Percentiles rank a stretch among this genome's conserved stretches.
These are phyloP conservation scores for Bolboschoenus planiculmis DNA, from an alignment of 176 grass and related monocot genomes.

Conservation along the genomic window DNA sequence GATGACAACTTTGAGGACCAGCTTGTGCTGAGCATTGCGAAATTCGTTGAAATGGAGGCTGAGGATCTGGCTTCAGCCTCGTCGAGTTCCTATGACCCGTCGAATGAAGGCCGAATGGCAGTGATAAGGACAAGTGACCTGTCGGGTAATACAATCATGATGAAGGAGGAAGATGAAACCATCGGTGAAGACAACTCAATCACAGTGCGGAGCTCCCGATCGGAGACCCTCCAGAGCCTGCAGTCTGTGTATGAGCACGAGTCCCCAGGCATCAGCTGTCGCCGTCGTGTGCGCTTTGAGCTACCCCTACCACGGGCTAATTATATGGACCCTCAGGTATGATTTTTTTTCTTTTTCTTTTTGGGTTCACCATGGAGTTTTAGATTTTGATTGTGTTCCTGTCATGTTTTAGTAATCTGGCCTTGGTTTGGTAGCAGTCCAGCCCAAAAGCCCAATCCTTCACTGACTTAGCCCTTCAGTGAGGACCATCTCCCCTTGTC, in stretches of 20 bases:
- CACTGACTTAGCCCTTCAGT: too few species aligned
- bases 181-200: conserved; percentile 31
- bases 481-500: too few species aligned
- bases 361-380: not conserved
- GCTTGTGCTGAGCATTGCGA: conserved; percentile 87
- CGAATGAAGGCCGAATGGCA: conserved; percentile 92
- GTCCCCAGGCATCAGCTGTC: conserved; percentile 34
- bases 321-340: conserved; percentile 19
- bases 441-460: too few species aligned
- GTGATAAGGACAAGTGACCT: conserved; percentile 57
- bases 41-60: conserved; percentile 94
- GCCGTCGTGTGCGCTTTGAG: conserved; percentile 54
- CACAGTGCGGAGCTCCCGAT: conserved; percentile 55
- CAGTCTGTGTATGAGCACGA: conserved; percentile 83
- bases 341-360: not conserved
- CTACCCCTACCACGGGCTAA: conserved; percentile 25
- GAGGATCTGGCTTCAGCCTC: conserved; percentile 52
- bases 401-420: not conserved
- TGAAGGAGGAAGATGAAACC: conserved; percentile 30
- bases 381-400: not conserved
- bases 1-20: conserved; percentile 91
- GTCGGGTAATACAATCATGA: conserved; percentile 32
- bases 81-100: conserved; percentile 51
- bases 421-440: not conserved
- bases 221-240: conserved; percentile 60